A percentile compares a stretch with the other conserved stretches of the same genome.
phyloP scores from a whole-genome alignment of 75 land plant species.

The Selaginella tamariscina region DNA sequence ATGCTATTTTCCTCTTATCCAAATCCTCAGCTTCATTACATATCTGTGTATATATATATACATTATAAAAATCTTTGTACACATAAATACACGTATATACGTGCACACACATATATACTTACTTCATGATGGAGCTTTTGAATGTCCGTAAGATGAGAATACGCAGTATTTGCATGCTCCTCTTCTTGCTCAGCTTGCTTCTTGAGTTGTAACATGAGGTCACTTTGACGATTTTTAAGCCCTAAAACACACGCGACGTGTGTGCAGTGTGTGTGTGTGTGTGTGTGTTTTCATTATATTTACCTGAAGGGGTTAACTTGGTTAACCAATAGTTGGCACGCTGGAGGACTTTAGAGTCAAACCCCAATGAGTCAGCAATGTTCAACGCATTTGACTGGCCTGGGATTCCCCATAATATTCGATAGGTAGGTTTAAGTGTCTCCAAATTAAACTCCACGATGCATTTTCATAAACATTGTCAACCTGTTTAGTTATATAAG shows the following conservation, averaged over 20 bases:
- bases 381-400: constrained; percentile 87
- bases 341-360: constrained; percentile 46
- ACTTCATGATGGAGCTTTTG: constrained; percentile 65
- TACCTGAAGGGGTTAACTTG: constrained; percentile 51
- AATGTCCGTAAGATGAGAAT: constrained; percentile 38
- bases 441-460: constrained; percentile 78
- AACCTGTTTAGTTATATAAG: too few relatives aligned
- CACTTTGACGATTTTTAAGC: constrained; percentile 40
- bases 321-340: constrained; percentile 59
- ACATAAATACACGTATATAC: not conserved
- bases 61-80: constrained; percentile 12
- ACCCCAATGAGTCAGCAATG: constrained; percentile 66
- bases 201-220: constrained; percentile 49
- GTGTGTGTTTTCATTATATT: too few relatives aligned
- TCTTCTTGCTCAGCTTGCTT: constrained; percentile 50
- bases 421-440: constrained; percentile 69
- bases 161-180: constrained; percentile 38
- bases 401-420: constrained; percentile 67
- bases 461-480: constrained; percentile 86
- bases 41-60: constrained; percentile 31
- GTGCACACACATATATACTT: constrained; percentile 5
- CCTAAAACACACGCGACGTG: too few relatives aligned
- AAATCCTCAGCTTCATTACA: constrained; percentile 41
- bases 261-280: too few relatives aligned
- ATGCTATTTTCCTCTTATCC: constrained; percentile 35